Base-by-base conservation (phyloP, 2,329 filamentous ascomycete genomes). In the Aspergillus texensis region DNA sequence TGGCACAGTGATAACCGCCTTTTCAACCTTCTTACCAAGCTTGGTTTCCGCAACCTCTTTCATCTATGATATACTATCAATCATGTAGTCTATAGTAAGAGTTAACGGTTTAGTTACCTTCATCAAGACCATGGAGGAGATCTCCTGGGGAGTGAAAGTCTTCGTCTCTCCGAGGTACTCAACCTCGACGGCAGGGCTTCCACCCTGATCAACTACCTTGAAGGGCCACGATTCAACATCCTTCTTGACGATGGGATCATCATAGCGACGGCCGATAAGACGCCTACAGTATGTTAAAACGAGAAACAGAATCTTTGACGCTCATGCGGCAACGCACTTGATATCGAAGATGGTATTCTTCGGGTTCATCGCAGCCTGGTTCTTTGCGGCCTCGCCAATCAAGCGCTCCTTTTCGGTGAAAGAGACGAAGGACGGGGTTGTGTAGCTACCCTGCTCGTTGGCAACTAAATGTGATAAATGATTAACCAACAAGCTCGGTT, bases 361-460 rank as follows among this genome's bases (percentile, higher is more conserved):
- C 69, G 95, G 95, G 92, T 99, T 99, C 93, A 98, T 97, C 78
- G 95, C 94, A 79, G 94, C 95, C 89, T 97, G 94, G 88, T 99
- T 99, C 92, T 98, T 99, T 79, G 95, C 95, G 67, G 95, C 94
- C 88, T 98, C 95, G 87, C 95, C 95, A 79, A 98, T 98, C 85
- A 99, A 86, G 83, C 95, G 94, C 88, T 99, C 95, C 86, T 97
- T 93, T 77, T 94, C 90, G 80, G 93, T 97, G 89, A 99, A 99
- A 76, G 93, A 96, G 80, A 99, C 95, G 87, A 97, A 99, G 63
- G 95, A 98, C 73, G 95, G 95, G 70, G 95, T 98, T 79, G 95
- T 98, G 86, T 97, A 97, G 85, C 89, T 94, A 88, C 94, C 94
- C 90, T 98, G 94, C 89, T 98, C 94, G 86, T 98, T 98, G 91